Evolutionary conservation across 495 filamentous ascomycete species (phyloP), one percentile per base, ranked within the genome.

Genomic region (Penicillium pancosmium): DNA sequence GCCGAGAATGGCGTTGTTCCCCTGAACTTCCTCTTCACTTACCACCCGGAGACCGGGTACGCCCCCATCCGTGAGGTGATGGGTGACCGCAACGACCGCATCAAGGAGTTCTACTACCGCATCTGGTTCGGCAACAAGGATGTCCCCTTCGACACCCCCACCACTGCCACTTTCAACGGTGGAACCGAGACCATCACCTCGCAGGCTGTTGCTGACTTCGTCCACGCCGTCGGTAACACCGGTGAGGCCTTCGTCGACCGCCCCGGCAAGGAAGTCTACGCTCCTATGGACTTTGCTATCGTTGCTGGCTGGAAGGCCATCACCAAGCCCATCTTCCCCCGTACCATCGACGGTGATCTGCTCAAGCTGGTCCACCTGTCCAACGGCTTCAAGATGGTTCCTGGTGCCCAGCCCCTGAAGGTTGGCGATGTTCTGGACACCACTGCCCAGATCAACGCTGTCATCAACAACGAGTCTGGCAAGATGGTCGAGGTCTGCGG

Each of bases 401-500:
- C 95, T 25, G 95, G 94, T 52, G 94, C 94, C 18, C 86, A 95
- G 69, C 93, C 95, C 23, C 76, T 99, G 60, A 91, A 95, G 82
- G 95, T 94, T 71, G 95, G 90, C 38, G 94, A 99, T 75, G 84
- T 91, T 51, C 82, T 99, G 15, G 88, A 91, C 57, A 97, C 95
- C 0, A 97, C 91, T 50, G 95, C 94, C 52, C 92, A 93, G 72
- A 91, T 98, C 78, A 97, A 98, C 66, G 91, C 94, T 18, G 92
- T 99, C 56, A 88, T 99, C 81, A 98, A 98, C 74, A 91, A 97
- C 68, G 92, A 96, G 35, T 93, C 94, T 43, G 94, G 94, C 50
- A 99, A 99, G 83, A 97, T 98, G 92, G 94, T 99, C 9, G 95
- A 98, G 74, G 92, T 99, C 19, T 96, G 93, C 68, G 94, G 94